Evolutionary conservation across 345 rosid species (phyloP).

Genomic region (Eucalyptus camaldulensis): DNA sequence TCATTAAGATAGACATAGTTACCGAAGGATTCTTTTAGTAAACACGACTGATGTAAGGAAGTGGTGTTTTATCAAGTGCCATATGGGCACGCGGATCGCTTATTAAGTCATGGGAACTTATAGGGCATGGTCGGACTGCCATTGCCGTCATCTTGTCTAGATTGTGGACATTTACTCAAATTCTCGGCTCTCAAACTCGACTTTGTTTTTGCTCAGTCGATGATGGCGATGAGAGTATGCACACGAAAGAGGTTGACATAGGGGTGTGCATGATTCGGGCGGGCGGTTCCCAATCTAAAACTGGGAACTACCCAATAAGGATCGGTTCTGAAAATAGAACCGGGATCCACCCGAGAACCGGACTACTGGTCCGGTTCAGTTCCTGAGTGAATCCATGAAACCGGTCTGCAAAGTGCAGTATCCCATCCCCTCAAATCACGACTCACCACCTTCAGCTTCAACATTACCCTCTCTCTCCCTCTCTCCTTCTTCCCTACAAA

Average conservation of each 20-base stretch:
- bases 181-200: background rate
- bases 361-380: rapidly evolving
- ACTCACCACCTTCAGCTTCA: too few relatives aligned
- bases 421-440: too few relatives aligned
- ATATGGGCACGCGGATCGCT: background rate
- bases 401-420: too few relatives aligned
- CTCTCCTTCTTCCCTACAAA: too few relatives aligned
- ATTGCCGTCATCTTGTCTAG: background rate
- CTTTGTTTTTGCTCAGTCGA: background rate
- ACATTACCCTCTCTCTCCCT: too few relatives aligned
- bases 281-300: too few relatives aligned
- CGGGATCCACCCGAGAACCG: too few relatives aligned
- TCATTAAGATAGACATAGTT: background rate
- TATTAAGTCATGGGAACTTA: background rate
- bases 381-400: too few relatives aligned
- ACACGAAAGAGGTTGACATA: background rate
- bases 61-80: background rate
- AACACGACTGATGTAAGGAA: background rate
- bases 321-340: too few relatives aligned
- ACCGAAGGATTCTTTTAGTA: background rate
- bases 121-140: background rate
- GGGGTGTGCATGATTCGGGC: too few relatives aligned
- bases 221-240: background rate
- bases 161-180: background rate
- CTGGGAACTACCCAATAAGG: too few relatives aligned